Evolutionary conservation across 2,329 filamentous ascomycete genomes (phyloP).

Genomic region (Cercospora sesami): DNA sequence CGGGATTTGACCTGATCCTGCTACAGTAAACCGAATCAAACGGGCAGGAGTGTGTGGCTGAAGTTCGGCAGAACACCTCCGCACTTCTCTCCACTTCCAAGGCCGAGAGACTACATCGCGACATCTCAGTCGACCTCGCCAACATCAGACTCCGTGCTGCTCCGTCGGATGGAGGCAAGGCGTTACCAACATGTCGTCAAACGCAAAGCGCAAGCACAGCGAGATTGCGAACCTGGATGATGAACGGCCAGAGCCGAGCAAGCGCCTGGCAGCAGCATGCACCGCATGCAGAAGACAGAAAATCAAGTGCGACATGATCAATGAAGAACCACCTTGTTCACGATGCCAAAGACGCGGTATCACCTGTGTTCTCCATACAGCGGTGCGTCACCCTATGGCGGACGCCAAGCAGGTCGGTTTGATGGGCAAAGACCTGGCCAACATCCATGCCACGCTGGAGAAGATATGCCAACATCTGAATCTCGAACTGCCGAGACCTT

Average conservation of each 20-base stretch:
- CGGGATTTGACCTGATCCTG: neutral
- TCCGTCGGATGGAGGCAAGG: neutral
- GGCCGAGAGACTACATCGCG: neutral
- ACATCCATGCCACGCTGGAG: constrained; percentile 43
- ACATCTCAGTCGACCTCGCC: neutral
- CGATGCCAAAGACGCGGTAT: constrained; percentile 53
- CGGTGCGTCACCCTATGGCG: constrained; percentile 52
- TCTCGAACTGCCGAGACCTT: constrained; percentile 41
- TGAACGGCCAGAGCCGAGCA: constrained; percentile 11
- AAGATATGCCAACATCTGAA: constrained; percentile 44
- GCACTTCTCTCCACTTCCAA: constrained; percentile 1
- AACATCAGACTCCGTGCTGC: neutral
- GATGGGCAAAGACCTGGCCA: constrained; percentile 29
- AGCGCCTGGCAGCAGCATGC: constrained; percentile 42
- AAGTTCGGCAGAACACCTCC: constrained; percentile 10
- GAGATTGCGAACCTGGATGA: constrained; percentile 4
- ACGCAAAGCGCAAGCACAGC: constrained; percentile 19
- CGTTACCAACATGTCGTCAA: neutral
- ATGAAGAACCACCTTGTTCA: constrained; percentile 51
- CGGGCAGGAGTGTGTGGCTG: constrained; percentile 1
- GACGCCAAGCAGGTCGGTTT: constrained; percentile 36
- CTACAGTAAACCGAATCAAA: neutral
- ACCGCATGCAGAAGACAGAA: constrained; percentile 57
- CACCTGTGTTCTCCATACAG: constrained; percentile 56
- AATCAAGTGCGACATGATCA: constrained; percentile 56